A percentile compares a stretch with the other conserved stretches of the same genome.
Conservation (phyloP, 176 grass and related monocot genomes). For the Tillandsia fasciculata region DNA sequence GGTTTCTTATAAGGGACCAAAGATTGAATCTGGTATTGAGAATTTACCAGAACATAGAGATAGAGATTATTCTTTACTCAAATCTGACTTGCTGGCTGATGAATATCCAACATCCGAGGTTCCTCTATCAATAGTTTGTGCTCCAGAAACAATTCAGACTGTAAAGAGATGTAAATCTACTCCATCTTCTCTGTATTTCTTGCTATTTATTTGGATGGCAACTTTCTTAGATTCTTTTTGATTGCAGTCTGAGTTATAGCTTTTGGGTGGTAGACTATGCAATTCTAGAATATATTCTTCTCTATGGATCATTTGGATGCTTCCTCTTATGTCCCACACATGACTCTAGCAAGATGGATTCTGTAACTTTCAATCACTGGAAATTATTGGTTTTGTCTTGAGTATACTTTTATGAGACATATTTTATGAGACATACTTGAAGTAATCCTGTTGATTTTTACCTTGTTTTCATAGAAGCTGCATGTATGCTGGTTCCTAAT, state of each 20-base stretch:
- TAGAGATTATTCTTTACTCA: constrained; percentile 2
- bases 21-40: neutral
- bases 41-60: neutral
- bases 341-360: too few relatives aligned
- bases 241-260: neutral
- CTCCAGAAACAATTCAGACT: constrained; percentile 2
- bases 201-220: neutral
- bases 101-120: constrained; percentile 7
- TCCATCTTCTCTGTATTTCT: neutral
- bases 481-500: neutral
- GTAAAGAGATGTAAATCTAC: constrained; percentile 19
- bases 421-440: neutral
- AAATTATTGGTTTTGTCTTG: neutral
- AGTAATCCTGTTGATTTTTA: neutral
- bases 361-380: too few relatives aligned
- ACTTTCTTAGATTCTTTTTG: neutral
- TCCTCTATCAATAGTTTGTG: constrained; percentile 6
- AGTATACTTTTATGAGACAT: neutral
- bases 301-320: too few relatives aligned
- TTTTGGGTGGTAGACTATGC: too few relatives aligned
- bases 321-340: too few relatives aligned
- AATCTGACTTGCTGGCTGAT: neutral
- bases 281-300: too few relatives aligned
- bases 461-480: neutral
- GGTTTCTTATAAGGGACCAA: constrained; percentile 1